Conservation (phyloP, 2,329 filamentous ascomycete species). For the Knufia petricola region DNA sequence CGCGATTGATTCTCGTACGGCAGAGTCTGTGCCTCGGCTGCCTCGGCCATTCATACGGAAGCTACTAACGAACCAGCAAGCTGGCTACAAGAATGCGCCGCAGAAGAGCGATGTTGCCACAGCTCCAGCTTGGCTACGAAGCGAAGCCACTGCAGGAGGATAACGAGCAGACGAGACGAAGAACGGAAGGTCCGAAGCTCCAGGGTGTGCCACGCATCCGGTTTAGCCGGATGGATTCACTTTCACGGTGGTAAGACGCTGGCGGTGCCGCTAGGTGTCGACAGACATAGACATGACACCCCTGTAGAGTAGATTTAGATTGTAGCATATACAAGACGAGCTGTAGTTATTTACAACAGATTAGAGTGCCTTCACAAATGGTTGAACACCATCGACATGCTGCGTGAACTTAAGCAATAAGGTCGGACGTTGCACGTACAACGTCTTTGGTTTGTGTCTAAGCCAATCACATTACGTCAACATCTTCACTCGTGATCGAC, state of each 20-base stretch:
- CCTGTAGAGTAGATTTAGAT: neutral
- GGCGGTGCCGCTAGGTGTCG: too few relatives aligned
- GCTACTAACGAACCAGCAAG: constrained; percentile 46
- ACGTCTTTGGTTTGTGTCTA: neutral
- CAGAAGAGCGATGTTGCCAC: constrained; percentile 42
- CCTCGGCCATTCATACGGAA: neutral
- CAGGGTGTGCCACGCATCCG: too few relatives aligned
- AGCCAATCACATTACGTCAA: neutral
- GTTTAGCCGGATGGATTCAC: too few relatives aligned
- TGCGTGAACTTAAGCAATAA: too few relatives aligned
- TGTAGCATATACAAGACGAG: too few relatives aligned
- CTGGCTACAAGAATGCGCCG: constrained; percentile 48
- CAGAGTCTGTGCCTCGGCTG: neutral
- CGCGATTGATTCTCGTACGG: neutral
- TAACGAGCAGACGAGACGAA: constrained; percentile 8
- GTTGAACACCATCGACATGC: too few relatives aligned
- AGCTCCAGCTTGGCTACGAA: constrained; percentile 15
- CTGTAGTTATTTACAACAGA: too few relatives aligned
- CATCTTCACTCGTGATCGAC: neutral
- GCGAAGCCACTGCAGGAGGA: constrained; percentile 11
- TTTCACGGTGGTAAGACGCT: too few relatives aligned
- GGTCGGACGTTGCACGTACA: too few relatives aligned
- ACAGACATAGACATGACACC: neutral
- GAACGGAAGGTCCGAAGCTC: constrained; percentile 1
- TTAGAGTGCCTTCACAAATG: too few relatives aligned